A percentile compares a stretch with the other conserved stretches of the same genome.
phyloP scores from a whole-genome alignment of 1,284 basidiomycete genomes.

The Cutaneotrichosporon sp. region DNA sequence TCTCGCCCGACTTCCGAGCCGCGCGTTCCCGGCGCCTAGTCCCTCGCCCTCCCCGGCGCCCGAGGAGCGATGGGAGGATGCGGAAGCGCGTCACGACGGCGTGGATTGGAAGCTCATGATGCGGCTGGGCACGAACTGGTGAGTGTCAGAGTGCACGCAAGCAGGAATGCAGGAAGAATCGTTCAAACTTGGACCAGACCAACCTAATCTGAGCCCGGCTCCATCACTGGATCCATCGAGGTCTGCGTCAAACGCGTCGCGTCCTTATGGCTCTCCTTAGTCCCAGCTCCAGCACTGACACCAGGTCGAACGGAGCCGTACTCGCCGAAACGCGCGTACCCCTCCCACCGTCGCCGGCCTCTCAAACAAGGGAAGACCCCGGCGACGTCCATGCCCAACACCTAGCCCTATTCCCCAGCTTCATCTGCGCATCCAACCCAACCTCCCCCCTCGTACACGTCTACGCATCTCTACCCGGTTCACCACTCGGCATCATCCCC shows the following conservation, averaged over 20 bases:
- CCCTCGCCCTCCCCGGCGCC: conserved; percentile 36
- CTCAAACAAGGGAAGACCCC: neutral
- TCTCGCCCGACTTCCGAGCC: conserved; percentile 43
- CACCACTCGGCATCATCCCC: conserved; percentile 47
- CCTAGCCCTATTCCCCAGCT: conserved; percentile 49
- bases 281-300: conserved; percentile 15
- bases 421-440: conserved; percentile 48
- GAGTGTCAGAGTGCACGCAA: conserved; percentile 6
- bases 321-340: conserved; percentile 37
- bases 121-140: conserved; percentile 51
- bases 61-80: conserved; percentile 9
- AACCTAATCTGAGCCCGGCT: too few species aligned
- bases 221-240: too few species aligned
- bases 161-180: too few species aligned
- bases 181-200: too few species aligned
- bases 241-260: too few species aligned
- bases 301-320: conserved; percentile 50
- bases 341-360: conserved; percentile 39
- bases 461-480: conserved; percentile 25
- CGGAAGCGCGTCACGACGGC: conserved; percentile 40
- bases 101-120: conserved; percentile 53
- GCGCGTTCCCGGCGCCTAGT: conserved; percentile 48
- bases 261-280: too few species aligned
- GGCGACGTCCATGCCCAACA: neutral
- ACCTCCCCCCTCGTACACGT: conserved; percentile 49